phyloP scores from a whole-genome alignment of 1,284 basidiomycete genomes.

The Taiwanofungus camphoratus region DNA sequence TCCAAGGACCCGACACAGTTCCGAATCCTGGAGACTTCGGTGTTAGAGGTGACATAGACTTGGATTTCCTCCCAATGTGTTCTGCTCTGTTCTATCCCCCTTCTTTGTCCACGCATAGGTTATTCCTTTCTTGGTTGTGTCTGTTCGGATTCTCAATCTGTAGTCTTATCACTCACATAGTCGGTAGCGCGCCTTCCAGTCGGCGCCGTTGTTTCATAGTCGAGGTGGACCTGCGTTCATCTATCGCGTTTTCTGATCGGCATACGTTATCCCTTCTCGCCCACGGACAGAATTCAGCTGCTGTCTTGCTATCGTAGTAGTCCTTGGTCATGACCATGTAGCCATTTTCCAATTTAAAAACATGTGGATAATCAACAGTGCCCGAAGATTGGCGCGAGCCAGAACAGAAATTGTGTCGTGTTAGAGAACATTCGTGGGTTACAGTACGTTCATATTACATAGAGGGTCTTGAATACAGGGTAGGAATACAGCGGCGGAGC shows the following conservation, averaged over 20 bases:
- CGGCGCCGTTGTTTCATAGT: not conserved
- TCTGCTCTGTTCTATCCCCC: not conserved
- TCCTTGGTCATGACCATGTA: conserved; percentile 10
- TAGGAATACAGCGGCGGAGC: too few species aligned
- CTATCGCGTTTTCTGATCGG: conserved; percentile 2
- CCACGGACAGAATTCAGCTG: conserved; percentile 9
- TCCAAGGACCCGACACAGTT: conserved; percentile 67
- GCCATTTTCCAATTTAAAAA: conserved; percentile 4
- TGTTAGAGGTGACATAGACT: conserved; percentile 55
- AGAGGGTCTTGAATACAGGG: too few species aligned
- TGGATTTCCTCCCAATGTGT: not conserved
- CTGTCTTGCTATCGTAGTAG: conserved; percentile 14
- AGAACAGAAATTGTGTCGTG: too few species aligned
- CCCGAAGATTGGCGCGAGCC: not conserved
- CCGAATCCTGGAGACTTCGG: conserved; percentile 69
- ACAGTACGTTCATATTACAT: too few species aligned
- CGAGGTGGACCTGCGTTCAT: not conserved
- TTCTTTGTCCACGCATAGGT: not conserved
- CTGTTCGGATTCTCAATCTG: conserved; percentile 7
- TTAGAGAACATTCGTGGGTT: too few species aligned
- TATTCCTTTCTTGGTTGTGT: not conserved
- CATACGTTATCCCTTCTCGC: conserved; percentile 7
- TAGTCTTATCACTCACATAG: conserved; percentile 26
- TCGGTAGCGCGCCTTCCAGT: conserved; percentile 11
- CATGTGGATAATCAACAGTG: too few species aligned